Evolutionary conservation across 1,284 basidiomycete genomes (phyloP).

Genomic region (Sporisorium scitamineum): DNA sequence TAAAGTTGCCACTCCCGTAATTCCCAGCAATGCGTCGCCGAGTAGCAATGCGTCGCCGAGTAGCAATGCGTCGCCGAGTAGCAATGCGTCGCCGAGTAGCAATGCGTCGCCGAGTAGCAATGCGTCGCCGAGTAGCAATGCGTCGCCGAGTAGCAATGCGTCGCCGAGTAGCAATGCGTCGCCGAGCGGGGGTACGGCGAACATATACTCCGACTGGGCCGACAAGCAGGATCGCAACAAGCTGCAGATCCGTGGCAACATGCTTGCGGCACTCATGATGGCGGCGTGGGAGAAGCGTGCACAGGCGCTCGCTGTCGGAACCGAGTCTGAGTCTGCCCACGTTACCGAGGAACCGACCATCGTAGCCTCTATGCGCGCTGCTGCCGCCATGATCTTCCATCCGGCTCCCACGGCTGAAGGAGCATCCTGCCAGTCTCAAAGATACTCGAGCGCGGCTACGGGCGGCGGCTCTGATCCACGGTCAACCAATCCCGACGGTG

Average conservation of each 20-base stretch:
- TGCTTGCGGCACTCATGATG: slow-evolving; percentile 21
- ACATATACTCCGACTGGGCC: slow-evolving; percentile 2
- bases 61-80: not conserved
- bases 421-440: not conserved
- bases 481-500: not conserved
- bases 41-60: too few relatives aligned
- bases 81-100: not conserved
- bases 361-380: slow-evolving; percentile 16
- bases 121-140: not conserved
- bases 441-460: not conserved
- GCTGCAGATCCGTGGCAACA: slow-evolving; percentile 13
- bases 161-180: not conserved
- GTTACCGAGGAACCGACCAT: slow-evolving; percentile 8
- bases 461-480: not conserved
- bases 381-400: not conserved
- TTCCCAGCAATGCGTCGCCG: not conserved
- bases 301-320: slow-evolving; percentile 3
- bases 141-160: not conserved
- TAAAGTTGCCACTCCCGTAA: not conserved
- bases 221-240: not conserved
- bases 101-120: not conserved
- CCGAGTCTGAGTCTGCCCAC: not conserved
- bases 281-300: slow-evolving; percentile 29
- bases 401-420: not conserved
- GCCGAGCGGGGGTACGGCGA: not conserved